Evolutionary conservation across 352 stramenopile species (phyloP).

Genomic region (Phytophthora nicotianae): DNA sequence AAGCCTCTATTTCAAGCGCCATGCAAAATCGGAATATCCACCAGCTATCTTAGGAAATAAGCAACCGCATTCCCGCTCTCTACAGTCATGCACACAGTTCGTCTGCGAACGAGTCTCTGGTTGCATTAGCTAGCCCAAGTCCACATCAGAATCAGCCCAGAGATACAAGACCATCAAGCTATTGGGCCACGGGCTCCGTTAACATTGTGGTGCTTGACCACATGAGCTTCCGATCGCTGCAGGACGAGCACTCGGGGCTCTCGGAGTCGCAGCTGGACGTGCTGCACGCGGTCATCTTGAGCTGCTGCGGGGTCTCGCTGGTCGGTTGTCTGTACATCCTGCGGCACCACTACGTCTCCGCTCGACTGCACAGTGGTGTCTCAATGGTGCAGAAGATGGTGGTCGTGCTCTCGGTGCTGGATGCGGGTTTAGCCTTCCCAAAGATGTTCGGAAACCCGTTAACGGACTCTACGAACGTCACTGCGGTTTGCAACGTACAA

Average conservation of each 20-base stretch:
- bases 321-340: constrained; percentile 53
- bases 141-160: constrained; percentile 16
- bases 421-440: constrained; percentile 52
- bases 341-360: constrained; percentile 47
- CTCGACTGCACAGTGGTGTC: constrained; percentile 35
- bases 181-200: constrained; percentile 25
- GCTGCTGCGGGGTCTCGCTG: constrained; percentile 50
- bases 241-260: constrained; percentile 17
- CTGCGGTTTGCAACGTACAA: constrained; percentile 50
- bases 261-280: constrained; percentile 32
- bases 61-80: not conserved
- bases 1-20: not conserved
- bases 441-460: constrained; percentile 55
- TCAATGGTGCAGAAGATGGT: constrained; percentile 78
- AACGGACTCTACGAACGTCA: constrained; percentile 14
- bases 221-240: constrained; percentile 19
- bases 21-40: not conserved
- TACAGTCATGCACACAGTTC: constrained; percentile 7
- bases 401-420: constrained; percentile 67
- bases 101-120: constrained; percentile 4
- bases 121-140: constrained; percentile 11
- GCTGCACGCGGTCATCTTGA: constrained; percentile 44
- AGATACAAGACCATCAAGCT: not conserved
- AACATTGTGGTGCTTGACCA: constrained; percentile 6
- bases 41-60: constrained; percentile 14